phyloP scores from a whole-genome alignment of 768 basidiomycete genomes.

The Tricholoma sp. region DNA sequence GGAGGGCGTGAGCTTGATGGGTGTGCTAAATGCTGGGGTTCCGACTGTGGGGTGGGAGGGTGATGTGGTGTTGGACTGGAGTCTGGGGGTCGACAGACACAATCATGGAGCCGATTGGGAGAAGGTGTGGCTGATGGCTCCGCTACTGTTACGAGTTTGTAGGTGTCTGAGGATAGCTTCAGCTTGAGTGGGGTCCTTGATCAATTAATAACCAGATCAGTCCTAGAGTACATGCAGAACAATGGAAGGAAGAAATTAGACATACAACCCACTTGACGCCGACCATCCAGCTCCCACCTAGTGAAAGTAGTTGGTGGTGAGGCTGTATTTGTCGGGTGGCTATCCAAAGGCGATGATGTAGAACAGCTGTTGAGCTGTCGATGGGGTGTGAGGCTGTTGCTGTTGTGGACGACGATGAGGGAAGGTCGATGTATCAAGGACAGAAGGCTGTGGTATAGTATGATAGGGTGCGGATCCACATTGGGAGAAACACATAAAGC shows the following conservation, averaged over 20 bases:
- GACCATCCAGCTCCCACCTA: conserved; percentile 75
- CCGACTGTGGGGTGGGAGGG: too few relatives aligned
- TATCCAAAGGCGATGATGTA: conserved; percentile 88
- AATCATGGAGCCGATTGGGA: too few relatives aligned
- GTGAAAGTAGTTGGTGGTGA: conserved; percentile 70
- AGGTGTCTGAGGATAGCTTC: conserved; percentile 45
- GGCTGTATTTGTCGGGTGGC: conserved; percentile 69
- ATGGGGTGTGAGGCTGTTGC: conserved; percentile 18
- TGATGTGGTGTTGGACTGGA: too few relatives aligned
- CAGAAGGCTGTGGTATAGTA: conserved; percentile 25
- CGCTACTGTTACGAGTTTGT: too few relatives aligned
- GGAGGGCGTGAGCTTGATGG: too few relatives aligned
- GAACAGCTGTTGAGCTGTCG: conserved; percentile 34
- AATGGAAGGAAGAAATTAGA: conserved; percentile 10
- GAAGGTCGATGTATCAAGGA: conserved; percentile 36
- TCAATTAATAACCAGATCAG: not conserved
- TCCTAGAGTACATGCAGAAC: too few relatives aligned
- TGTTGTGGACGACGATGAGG: conserved; percentile 30
- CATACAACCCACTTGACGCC: conserved; percentile 83
- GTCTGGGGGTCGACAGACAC: conserved; percentile 45
- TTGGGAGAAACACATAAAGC: not conserved
- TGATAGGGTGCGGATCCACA: not conserved
- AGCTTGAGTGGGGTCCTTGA: conserved; percentile 57
- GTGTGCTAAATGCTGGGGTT: too few relatives aligned
- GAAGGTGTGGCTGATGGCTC: too few relatives aligned